Evolutionary conservation across 2,329 filamentous ascomycete genomes (phyloP).

Genomic region (Rhynchosporium secalis): DNA sequence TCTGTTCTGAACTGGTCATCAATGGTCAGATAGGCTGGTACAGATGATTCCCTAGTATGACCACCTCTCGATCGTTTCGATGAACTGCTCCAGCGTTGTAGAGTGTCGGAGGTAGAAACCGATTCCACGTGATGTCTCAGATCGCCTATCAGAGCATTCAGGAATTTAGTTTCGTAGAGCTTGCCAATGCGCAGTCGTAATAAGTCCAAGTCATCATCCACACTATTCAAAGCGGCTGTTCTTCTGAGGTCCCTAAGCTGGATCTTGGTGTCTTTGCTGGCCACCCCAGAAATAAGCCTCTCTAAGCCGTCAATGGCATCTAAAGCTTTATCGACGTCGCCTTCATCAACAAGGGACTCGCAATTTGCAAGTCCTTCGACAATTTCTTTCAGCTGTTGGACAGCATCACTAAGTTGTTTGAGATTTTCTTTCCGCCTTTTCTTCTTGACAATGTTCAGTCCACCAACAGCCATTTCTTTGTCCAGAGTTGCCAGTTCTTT

Average conservation of each 20-base stretch:
- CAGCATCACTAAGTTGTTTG: conserved; percentile 75
- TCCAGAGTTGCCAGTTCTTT: conserved; percentile 80
- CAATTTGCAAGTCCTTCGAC: conserved; percentile 61
- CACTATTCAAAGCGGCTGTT: conserved; percentile 76
- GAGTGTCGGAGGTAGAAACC: conserved; percentile 69
- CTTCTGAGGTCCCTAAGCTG: conserved; percentile 68
- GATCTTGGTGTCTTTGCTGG: conserved; percentile 39
- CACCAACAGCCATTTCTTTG: conserved; percentile 80
- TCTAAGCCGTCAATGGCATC: conserved; percentile 77
- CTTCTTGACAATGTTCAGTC: conserved; percentile 82
- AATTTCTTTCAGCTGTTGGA: conserved; percentile 78
- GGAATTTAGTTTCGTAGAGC: conserved; percentile 79
- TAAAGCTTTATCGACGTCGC: conserved; percentile 80
- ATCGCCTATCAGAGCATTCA: conserved; percentile 75
- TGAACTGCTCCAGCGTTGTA: conserved; percentile 81
- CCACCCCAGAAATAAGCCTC: conserved; percentile 73
- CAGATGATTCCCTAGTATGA: conserved; percentile 65
- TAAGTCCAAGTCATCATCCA: conserved; percentile 73
- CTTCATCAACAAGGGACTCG: conserved; percentile 78
- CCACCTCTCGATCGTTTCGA: conserved; percentile 70
- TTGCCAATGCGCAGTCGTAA: conserved; percentile 81
- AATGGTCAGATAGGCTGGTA: conserved; percentile 75
- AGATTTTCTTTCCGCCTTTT: conserved; percentile 82
- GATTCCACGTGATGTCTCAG: conserved; percentile 76
- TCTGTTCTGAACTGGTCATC: conserved; percentile 54